Evolutionary conservation across 495 filamentous ascomycete genomes (phyloP), one percentile per base, ranked within the genome.

Genomic region (Aspergillus biplanus): DNA sequence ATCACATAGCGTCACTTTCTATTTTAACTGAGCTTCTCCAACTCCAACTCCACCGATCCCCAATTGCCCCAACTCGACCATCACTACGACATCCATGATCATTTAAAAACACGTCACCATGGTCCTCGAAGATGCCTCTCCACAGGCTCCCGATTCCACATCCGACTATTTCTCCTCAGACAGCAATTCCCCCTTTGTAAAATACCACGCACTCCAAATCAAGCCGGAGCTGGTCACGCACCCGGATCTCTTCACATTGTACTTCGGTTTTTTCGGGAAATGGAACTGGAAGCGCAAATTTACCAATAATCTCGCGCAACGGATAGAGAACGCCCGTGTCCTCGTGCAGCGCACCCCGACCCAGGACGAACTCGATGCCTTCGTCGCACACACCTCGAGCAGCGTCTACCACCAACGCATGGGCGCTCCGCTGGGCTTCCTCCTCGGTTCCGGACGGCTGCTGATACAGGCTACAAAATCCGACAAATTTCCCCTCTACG

Each of bases 341-440:
- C 2, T 73, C 0, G 52, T 72, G 4, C 65, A 67, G 9, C 77
- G 78, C 13, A 16, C 56, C 8, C 66, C 68, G 1, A 75, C 71
- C 6, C 78, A 80, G 55, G 64, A 68, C 6, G 78, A 80, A 52
- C n/a, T 78, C 12, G 75, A 80, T 64, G 72, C 70, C 6, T 64
- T 75, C 31, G 66, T 70, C n/a, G 61, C 63, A 21, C 64, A 65
- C 52, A 42, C 48, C 32, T 71, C 72, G 6, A 63, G 61, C 2
- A 33, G 34, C 7, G 27, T 75, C 6, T 75, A 76, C 61, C 52
- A 69, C 16, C 32, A 50, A 4, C 58, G 67, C 16, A 52, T 67
- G 6, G 73, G 72, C 0, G 12, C 70, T 0, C 74, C 74, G 13
- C 5, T 71, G 1, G 64, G 62, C 11, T 49, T 66, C 5, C 46